phyloP scores from a whole-genome alignment of 352 stramenopile genomes.

The Globisporangium paroecandrum region DNA sequence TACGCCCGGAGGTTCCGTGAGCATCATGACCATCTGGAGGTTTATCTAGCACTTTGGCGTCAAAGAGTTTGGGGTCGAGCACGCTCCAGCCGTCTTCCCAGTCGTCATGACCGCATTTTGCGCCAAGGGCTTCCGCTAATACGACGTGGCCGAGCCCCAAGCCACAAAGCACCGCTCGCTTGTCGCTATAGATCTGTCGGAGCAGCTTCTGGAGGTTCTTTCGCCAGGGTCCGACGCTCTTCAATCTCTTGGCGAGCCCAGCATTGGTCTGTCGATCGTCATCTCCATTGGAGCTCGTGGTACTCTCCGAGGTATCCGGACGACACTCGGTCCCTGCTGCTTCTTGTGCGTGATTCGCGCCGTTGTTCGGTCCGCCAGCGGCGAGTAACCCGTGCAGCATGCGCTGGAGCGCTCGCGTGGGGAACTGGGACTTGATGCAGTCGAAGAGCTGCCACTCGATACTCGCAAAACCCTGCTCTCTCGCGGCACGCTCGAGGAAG shows the following conservation, averaged over 20 bases:
- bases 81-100: constrained; percentile 29
- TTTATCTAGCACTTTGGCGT: background rate
- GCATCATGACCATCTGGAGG: background rate
- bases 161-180: constrained; percentile 20
- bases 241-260: background rate
- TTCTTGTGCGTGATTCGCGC: background rate
- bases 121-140: constrained; percentile 21
- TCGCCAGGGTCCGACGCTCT: constrained; percentile 4
- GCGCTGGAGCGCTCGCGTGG: constrained; percentile 25
- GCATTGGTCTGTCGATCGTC: background rate
- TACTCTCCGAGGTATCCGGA: constrained; percentile 11
- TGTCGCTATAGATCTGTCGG: constrained; percentile 24
- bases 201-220: constrained; percentile 29
- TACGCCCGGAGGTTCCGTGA: background rate
- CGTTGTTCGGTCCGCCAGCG: constrained; percentile 27
- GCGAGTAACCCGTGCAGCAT: constrained; percentile 30
- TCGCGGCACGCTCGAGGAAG: constrained; percentile 28
- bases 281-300: background rate
- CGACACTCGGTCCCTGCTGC: background rate
- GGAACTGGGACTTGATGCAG: constrained; percentile 35
- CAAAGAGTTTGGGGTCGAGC: constrained; percentile 18
- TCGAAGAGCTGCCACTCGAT: constrained; percentile 41
- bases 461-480: constrained; percentile 15
- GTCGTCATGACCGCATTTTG: constrained; percentile 9
- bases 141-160: constrained; percentile 36